These are phyloP conservation scores for Saccharomycopsis hybrid DNA, from an alignment of 1,139 yeast species.

Conservation along the genomic window DNA sequence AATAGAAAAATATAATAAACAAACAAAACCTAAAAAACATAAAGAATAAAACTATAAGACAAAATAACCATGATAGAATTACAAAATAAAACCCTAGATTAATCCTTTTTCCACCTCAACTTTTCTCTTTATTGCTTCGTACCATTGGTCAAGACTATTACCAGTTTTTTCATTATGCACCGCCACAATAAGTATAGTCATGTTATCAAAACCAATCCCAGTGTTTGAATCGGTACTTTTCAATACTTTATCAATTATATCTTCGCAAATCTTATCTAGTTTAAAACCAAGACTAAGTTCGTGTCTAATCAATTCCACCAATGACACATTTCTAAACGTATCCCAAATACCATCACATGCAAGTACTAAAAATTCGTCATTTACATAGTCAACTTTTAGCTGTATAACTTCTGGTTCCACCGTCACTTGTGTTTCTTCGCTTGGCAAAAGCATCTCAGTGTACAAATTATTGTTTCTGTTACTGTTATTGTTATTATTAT, in stretches of 20 bases:
- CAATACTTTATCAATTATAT: conserved; percentile 57
- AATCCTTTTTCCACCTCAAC: background rate
- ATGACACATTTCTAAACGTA: conserved; percentile 54
- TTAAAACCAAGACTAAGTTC: conserved; percentile 52
- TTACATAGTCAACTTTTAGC: conserved; percentile 53
- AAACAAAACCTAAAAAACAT: no score
- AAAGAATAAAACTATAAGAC: no score
- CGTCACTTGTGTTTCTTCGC: conserved; percentile 94
- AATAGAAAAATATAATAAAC: background rate
- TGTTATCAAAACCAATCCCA: conserved; percentile 76
- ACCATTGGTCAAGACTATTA: conserved; percentile 48
- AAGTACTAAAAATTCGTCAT: conserved; percentile 82
- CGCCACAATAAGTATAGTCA: conserved; percentile 65
- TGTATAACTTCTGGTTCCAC: conserved; percentile 87
- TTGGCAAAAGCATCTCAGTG: conserved; percentile 51
- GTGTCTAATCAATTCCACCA: conserved; percentile 49
- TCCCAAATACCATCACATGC: conserved; percentile 99
- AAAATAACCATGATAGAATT: no score
- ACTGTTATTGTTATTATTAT: background rate
- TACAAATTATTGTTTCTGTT: background rate
- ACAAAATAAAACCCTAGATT: background rate
- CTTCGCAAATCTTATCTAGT: conserved; percentile 52
- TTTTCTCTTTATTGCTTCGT: background rate
- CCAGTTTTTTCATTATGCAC: conserved; percentile 35
- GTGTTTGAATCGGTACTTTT: conserved; percentile 69